These are phyloP conservation scores for Rhazya stricta DNA, from an alignment of 257 asterid genomes.

Conservation along the genomic window DNA sequence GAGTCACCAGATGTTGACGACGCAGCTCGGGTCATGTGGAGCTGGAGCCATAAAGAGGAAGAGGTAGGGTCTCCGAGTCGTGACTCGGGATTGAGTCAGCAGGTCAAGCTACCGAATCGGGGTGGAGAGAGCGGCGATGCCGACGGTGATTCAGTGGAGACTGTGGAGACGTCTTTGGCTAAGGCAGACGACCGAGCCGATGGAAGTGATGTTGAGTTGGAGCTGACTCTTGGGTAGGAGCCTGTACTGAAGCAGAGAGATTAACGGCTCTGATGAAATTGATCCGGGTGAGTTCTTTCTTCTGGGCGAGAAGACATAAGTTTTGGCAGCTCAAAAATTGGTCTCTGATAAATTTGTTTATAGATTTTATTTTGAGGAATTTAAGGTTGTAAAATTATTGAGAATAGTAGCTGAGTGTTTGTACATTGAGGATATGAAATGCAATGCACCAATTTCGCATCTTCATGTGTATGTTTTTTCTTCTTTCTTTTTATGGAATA, in stretches of 20 bases:
- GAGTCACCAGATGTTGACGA: constrained; percentile 30
- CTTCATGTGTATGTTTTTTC: too few relatives aligned
- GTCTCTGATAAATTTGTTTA: background rate
- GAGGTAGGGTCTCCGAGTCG: constrained; percentile 20
- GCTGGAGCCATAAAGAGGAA: constrained; percentile 33
- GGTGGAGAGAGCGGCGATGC: constrained; percentile 19
- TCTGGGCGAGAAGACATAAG: background rate
- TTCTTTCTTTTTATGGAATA: too few relatives aligned
- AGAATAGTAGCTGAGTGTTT: background rate
- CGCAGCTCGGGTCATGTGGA: constrained; percentile 43
- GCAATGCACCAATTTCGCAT: background rate
- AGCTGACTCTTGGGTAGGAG: constrained; percentile 33
- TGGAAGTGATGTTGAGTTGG: constrained; percentile 26
- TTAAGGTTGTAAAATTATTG: background rate
- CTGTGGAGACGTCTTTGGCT: constrained; percentile 18
- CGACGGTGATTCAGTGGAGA: constrained; percentile 23
- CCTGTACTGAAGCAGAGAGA: constrained; percentile 6
- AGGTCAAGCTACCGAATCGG: constrained; percentile 5
- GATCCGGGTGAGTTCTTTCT: background rate
- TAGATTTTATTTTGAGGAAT: background rate
- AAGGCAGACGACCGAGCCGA: constrained; percentile 14
- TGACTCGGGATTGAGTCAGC: constrained; percentile 29
- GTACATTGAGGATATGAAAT: constrained; percentile 1
- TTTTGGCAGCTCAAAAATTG: background rate
- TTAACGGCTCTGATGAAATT: constrained; percentile 5